Percentiles rank a stretch among this genome's conserved stretches.
These are phyloP conservation scores for Cucumis hystrix DNA, from an alignment of 306 rosid species.

Conservation along the genomic window DNA sequence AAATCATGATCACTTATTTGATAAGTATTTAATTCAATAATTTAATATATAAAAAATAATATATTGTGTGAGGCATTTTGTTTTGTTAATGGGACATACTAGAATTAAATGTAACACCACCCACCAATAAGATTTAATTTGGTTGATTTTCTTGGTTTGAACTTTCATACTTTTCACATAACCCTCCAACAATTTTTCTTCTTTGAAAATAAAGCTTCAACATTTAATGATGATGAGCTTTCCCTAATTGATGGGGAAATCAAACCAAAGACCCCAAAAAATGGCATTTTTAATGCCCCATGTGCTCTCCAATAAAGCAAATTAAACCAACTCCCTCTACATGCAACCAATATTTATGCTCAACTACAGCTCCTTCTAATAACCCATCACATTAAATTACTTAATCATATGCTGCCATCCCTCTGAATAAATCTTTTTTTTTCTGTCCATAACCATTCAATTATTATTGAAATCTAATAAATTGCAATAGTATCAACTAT, in stretches of 20 bases:
- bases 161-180: background rate
- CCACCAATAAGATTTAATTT: background rate
- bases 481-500: background rate
- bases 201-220: background rate
- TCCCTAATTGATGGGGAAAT: constrained; percentile 9
- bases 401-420: background rate
- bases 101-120: background rate
- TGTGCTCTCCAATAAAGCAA: constrained; percentile 1
- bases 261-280: background rate
- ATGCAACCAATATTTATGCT: background rate
- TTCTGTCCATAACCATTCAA: background rate
- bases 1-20: no score
- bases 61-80: background rate
- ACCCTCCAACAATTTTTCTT: background rate
- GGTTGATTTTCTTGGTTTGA: background rate
- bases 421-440: background rate
- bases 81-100: background rate
- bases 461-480: background rate
- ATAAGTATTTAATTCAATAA: background rate
- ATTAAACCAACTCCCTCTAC: background rate
- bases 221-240: constrained; percentile 2
- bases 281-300: background rate
- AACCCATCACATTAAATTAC: background rate
- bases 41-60: no score
- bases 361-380: background rate